A percentile compares a stretch with the other conserved stretches of the same genome.
phyloP scores from a whole-genome alignment of 495 filamentous ascomycete species.

The Pseudomonodictys pantanalensis region DNA sequence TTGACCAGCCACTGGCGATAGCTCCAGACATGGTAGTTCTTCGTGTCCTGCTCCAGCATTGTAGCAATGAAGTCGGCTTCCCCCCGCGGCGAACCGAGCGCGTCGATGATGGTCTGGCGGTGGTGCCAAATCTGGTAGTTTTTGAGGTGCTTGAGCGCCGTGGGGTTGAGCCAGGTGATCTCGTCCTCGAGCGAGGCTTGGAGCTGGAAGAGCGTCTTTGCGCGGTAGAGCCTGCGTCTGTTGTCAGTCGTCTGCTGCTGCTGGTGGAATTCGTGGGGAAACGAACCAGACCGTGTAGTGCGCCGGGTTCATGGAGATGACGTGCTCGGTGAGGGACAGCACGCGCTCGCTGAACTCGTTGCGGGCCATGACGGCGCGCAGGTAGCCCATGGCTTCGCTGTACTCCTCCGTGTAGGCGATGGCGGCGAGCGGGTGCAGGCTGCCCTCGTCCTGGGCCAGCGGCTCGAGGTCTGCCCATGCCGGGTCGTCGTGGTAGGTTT shows the following conservation, averaged over 20 bases:
- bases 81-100: constrained; percentile 43
- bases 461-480: constrained; percentile 82
- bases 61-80: constrained; percentile 72
- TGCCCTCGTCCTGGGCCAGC: constrained; percentile 79
- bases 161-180: constrained; percentile 76
- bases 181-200: constrained; percentile 66
- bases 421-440: constrained; percentile 66
- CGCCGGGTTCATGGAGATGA: constrained; percentile 89
- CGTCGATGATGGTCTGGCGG: constrained; percentile 75
- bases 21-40: constrained; percentile 99
- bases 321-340: constrained; percentile 77
- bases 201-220: constrained; percentile 67
- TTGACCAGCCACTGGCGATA: constrained; percentile 88
- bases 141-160: constrained; percentile 80
- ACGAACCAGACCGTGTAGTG: constrained; percentile 93
- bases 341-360: constrained; percentile 80
- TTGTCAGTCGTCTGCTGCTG: neutral
- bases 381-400: constrained; percentile 81
- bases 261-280: constrained; percentile 2
- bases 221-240: constrained; percentile 71
- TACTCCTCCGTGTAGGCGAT: constrained; percentile 89
- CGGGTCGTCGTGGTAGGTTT: constrained; percentile 62
- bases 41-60: constrained; percentile 83
- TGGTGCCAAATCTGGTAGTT: constrained; percentile 99
- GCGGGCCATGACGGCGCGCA: constrained; percentile 85